Percentiles rank a stretch among this genome's conserved stretches.
phyloP scores from a whole-genome alignment of 1,139 yeast species.

The Hyphopichia fennica region DNA sequence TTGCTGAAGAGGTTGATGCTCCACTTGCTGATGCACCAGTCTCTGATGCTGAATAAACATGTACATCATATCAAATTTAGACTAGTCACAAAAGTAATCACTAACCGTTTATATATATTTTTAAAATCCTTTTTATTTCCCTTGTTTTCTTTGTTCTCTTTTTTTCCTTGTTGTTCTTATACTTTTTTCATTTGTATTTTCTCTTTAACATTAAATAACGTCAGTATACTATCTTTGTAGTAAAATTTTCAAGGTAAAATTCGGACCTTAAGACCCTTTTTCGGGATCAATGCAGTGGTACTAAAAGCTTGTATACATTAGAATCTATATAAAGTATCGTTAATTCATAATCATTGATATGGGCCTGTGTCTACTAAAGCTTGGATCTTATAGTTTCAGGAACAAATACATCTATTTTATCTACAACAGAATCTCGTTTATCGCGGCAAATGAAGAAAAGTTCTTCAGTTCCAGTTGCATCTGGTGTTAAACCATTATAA shows the following conservation, averaged over 20 bases:
- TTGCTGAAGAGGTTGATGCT: conserved; percentile 6
- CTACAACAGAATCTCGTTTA: conserved; percentile 42
- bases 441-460: conserved; percentile 66
- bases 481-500: background rate
- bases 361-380: background rate
- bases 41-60: background rate
- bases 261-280: too few relatives aligned
- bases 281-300: too few relatives aligned
- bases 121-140: background rate
- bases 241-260: too few relatives aligned
- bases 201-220: too few relatives aligned
- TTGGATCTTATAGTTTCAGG: background rate
- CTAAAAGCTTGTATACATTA: too few relatives aligned
- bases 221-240: too few relatives aligned
- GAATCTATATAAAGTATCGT: background rate
- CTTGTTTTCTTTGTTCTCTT: background rate
- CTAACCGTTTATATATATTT: too few relatives aligned
- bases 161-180: background rate
- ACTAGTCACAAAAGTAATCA: background rate
- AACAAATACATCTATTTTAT: conserved; percentile 47
- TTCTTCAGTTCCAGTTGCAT: background rate
- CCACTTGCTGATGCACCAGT: background rate
- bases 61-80: background rate
- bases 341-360: background rate
- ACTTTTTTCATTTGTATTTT: background rate